Percentiles rank a stretch among this genome's conserved stretches.
phyloP scores from a whole-genome alignment of 768 basidiomycete genomes.

The Butyriboletus loyo region DNA sequence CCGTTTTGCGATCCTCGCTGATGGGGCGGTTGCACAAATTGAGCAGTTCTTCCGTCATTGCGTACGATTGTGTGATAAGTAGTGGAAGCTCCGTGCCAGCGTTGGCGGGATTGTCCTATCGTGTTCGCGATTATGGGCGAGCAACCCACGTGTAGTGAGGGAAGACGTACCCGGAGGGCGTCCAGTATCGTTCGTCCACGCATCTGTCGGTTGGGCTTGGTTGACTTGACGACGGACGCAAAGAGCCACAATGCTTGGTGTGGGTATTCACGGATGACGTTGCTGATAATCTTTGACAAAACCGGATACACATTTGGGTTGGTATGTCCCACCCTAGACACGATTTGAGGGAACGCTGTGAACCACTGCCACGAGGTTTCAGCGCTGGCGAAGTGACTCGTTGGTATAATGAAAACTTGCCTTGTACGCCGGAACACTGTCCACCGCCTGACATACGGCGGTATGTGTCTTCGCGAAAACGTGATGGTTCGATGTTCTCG shows the following conservation, averaged over 20 bases:
- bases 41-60: conserved; percentile 71
- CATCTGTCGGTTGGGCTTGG: conserved; percentile 52
- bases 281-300: conserved; percentile 63
- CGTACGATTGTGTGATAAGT: conserved; percentile 52
- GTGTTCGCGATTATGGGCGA: neutral
- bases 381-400: neutral
- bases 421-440: conserved; percentile 74
- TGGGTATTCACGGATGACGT: conserved; percentile 80
- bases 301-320: conserved; percentile 58
- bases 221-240: conserved; percentile 83
- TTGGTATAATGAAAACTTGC: conserved; percentile 35
- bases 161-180: conserved; percentile 49
- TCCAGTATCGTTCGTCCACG: conserved; percentile 61
- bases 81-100: conserved; percentile 38
- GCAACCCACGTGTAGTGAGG: neutral
- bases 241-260: conserved; percentile 93
- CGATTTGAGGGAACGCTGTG: conserved; percentile 94
- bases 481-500: conserved; percentile 28
- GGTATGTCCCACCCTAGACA: conserved; percentile 83
- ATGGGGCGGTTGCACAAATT: conserved; percentile 58
- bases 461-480: conserved; percentile 56
- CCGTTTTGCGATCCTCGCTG: conserved; percentile 36
- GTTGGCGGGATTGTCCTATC: conserved; percentile 48
- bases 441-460: conserved; percentile 52
- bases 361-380: conserved; percentile 65